These are phyloP conservation scores for Powellomyces hirtus DNA, from an alignment of 192 early-diverging fungal species.

Conservation along the genomic window DNA sequence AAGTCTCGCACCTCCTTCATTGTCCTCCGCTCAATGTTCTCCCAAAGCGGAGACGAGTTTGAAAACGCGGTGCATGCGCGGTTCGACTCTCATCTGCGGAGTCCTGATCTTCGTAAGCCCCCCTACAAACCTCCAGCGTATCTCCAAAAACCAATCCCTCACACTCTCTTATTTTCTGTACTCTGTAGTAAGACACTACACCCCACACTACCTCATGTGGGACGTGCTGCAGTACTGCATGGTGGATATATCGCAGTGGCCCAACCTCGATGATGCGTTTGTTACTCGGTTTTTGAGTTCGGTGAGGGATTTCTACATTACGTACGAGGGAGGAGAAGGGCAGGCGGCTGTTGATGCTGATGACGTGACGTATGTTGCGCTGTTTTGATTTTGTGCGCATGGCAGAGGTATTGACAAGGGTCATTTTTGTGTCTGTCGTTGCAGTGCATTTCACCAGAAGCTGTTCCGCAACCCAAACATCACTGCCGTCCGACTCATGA, in stretches of 20 bases:
- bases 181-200: too few relatives aligned
- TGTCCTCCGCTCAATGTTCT: neutral
- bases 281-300: neutral
- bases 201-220: slow-evolving; percentile 3
- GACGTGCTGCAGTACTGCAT: neutral
- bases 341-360: neutral
- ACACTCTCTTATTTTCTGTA: too few relatives aligned
- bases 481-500: neutral
- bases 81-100: neutral
- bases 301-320: neutral
- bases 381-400: too few relatives aligned
- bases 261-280: neutral
- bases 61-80: neutral
- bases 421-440: neutral
- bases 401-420: neutral
- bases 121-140: too few relatives aligned
- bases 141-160: too few relatives aligned
- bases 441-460: neutral
- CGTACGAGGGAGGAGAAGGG: neutral
- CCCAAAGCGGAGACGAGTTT: slow-evolving; percentile 1
- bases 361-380: neutral
- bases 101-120: slow-evolving; percentile 1
- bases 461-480: neutral
- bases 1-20: slow-evolving; percentile 1
- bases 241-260: neutral